Evolutionary conservation across 352 stramenopile genomes (phyloP), one percentile per base, ranked within the genome.

Genomic region (Phytopythium oedochilum): DNA sequence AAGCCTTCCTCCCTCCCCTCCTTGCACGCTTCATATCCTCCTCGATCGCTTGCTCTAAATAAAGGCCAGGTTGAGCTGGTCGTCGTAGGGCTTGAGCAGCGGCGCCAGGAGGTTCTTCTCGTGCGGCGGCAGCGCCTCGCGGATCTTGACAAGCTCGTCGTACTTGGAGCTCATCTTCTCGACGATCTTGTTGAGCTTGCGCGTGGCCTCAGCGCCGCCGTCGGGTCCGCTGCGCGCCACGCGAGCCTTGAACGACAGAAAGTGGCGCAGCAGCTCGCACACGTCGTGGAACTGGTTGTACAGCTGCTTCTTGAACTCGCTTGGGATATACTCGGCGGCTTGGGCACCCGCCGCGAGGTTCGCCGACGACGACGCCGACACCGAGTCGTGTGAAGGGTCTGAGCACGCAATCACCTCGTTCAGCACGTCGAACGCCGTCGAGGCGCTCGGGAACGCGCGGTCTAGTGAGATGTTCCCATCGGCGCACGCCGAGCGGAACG

Each of bases 111-210:
- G 65, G 47, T 91, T 95, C 59, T 88, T 89, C 51, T 95, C 83
- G 55, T 92, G 82, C 1, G 85, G 83, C 18, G 85, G 85, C 25
- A 95, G 54, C 8, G 81, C 79, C 51, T 92, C 79, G 18, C 85
- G 80, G 60, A 93, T 83, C 63, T 86, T 89, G n/a, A 78, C 66
- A 7, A 95, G 57, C 52, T 95, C 78, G 61, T 93, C 85, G 61
- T 92, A 95, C 63, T 95, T 95, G 58, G 76, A 83, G 36, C 83
- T 76, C 74, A 95, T 95, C 58, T 89, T 89, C 46, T 88, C 85
- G n/a, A 87, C 71, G 46, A 95, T 95, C 46, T 76, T 75, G 57
- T 90, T 86, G 50, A 95, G 75, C 54, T 94, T 94, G 51, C 66
- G 70, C 56, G 86, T 70, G 17, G 78, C 79, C 44, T 93, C 78